These are phyloP conservation scores for Oenanthe sinensis DNA, from an alignment of 129 eudicot species.

Conservation along the genomic window DNA sequence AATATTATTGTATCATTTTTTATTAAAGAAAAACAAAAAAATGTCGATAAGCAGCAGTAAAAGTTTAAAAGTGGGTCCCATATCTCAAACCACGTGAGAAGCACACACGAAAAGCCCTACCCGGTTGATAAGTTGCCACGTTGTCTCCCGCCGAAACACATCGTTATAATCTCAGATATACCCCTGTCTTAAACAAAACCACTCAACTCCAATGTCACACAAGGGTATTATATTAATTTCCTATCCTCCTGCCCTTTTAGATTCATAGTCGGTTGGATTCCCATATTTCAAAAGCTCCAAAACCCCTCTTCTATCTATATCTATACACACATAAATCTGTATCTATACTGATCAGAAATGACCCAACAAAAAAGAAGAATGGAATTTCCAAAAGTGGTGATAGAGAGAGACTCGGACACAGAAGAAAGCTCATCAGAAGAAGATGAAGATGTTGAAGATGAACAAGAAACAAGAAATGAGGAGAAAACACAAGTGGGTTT, in stretches of 20 bases:
- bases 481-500: conserved; percentile 14
- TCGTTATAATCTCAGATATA: neutral
- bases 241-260: neutral
- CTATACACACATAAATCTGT: neutral
- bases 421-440: conserved; percentile 59
- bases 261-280: conserved; percentile 12
- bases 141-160: conserved; percentile 55
- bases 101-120: neutral
- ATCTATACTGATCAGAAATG: conserved; percentile 24
- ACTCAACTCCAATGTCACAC: fast-evolving
- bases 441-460: conserved; percentile 27
- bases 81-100: neutral
- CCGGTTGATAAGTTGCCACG: conserved; percentile 43
- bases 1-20: no score
- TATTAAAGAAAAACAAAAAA: no score
- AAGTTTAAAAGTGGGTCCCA: neutral
- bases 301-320: neutral
- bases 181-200: conserved; percentile 14
- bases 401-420: conserved; percentile 59
- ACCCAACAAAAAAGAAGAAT: conserved; percentile 40
- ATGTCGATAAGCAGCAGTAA: no score
- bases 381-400: conserved; percentile 58
- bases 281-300: neutral
- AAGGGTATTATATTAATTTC: conserved; percentile 20
- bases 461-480: conserved; percentile 14